Evolutionary conservation across 2,329 filamentous ascomycete genomes (phyloP), one percentile per base, ranked within the genome.

Genomic region (Botrytis aclada): DNA sequence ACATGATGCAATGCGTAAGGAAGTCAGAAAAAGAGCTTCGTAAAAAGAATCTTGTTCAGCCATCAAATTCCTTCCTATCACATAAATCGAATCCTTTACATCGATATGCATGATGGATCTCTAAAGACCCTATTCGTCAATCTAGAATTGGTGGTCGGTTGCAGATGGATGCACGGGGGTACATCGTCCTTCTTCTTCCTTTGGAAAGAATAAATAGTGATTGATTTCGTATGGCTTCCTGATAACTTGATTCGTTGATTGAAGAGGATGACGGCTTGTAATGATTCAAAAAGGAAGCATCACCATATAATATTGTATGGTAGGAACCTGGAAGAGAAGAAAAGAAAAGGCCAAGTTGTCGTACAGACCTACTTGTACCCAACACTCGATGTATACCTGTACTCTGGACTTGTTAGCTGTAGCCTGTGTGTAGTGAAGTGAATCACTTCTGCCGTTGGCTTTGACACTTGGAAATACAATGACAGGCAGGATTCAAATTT

Each of bases 1-100:
- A 32, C 39, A 64, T 64, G 62, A 64, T 64, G 62, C 62, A 64
- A 64, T 64, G 62, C 39, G 29, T 65, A 65, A 12, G 39, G 41
- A 43, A 45, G 10, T 22, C 29, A 45, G 39, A 45, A 34, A 34
- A 34, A 43, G 61, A n/a, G 61, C 61, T 22, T 43, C 39, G 39
- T 29, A 45, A n/a, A 4, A 7, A 39, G 39, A 62, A n/a, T n/a
- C 60, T n/a, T 39, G 61, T 39, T 43, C 39, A 29, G 61, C 25
- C n/a, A 29, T 63, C 14, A 6, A 10, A 63, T 29, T 41, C 61
- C 61, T 63, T 63, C 61, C 61, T 63, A 63, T 41, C 61, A 63
- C n/a, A 63, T 12, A 63, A 14, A 41, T 0, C 29, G 61, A 41
- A 63, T 63, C 39, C 61, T 43, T 22, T 63, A 7, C 61, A 29